phyloP scores from a whole-genome alignment of 169 alveolate genomes.

The Plasmodium billcollinsi region DNA sequence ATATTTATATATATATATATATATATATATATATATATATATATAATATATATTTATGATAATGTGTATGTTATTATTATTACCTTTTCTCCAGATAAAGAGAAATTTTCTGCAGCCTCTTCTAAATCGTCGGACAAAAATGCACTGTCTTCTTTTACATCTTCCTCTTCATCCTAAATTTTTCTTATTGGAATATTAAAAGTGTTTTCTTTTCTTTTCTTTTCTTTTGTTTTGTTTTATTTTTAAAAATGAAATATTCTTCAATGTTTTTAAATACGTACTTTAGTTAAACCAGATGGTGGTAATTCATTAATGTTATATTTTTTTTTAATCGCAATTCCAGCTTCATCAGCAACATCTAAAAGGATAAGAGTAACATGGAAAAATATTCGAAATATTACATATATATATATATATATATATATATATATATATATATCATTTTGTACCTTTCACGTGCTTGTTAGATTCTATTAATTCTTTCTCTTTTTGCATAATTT shows the following conservation, averaged over 20 bases:
- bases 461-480: background rate
- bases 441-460: constrained; percentile 29
- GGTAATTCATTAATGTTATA: constrained; percentile 49
- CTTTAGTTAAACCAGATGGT: constrained; percentile 65
- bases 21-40: too few relatives aligned
- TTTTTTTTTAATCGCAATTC: constrained; percentile 21
- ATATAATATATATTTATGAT: background rate
- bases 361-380: background rate
- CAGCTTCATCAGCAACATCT: constrained; percentile 28
- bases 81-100: constrained; percentile 11
- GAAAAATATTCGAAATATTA: background rate
- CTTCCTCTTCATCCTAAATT: constrained; percentile 74
- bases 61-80: background rate
- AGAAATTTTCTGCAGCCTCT: constrained; percentile 61
- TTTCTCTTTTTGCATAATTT: constrained; percentile 1
- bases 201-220: background rate
- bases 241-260: background rate
- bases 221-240: background rate
- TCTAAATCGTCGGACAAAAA: constrained; percentile 50
- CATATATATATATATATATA: background rate
- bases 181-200: constrained; percentile 13
- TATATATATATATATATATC: background rate
- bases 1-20: background rate
- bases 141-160: constrained; percentile 56
- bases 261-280: background rate